Evolutionary conservation across 345 rosid species (phyloP).

Genomic region (Pistacia atlantica): DNA sequence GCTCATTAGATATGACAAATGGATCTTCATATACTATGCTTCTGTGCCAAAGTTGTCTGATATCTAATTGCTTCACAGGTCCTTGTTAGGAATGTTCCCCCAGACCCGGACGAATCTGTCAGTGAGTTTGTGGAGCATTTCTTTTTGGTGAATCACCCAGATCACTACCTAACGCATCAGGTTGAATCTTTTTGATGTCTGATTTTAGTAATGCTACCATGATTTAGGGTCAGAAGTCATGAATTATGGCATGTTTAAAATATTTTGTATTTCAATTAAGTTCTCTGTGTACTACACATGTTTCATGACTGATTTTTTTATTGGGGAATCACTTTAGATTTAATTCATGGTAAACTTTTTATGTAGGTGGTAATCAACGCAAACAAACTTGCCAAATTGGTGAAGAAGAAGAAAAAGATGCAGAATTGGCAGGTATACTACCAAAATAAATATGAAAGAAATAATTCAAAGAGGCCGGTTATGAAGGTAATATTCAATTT

Average conservation of each 20-base stretch:
- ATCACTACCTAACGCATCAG: constrained; percentile 76
- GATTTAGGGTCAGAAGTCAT: too few species aligned
- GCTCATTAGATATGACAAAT: not conserved
- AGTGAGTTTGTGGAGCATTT: constrained; percentile 89
- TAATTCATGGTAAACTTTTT: too few species aligned
- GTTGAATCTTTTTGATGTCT: constrained; percentile 28
- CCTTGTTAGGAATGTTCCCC: constrained; percentile 80
- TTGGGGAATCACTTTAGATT: not conserved
- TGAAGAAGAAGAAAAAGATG: too few species aligned
- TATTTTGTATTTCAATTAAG: not conserved
- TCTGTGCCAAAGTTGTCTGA: constrained; percentile 1
- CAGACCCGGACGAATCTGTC: constrained; percentile 77
- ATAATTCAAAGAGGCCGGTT: too few species aligned
- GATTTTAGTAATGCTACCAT: too few species aligned
- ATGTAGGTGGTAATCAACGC: too few species aligned
- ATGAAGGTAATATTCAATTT: too few species aligned
- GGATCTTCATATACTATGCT: not conserved
- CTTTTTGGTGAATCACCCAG: constrained; percentile 82
- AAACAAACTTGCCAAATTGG: too few species aligned
- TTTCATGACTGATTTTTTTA: not conserved
- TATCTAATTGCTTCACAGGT: constrained; percentile 44
- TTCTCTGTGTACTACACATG: not conserved
- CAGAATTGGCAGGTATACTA: too few species aligned
- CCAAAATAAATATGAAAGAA: too few species aligned
- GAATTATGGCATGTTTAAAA: not conserved